These are phyloP conservation scores for Diutina scorzettiae DNA, from an alignment of 1,139 yeast species.

Conservation along the genomic window DNA sequence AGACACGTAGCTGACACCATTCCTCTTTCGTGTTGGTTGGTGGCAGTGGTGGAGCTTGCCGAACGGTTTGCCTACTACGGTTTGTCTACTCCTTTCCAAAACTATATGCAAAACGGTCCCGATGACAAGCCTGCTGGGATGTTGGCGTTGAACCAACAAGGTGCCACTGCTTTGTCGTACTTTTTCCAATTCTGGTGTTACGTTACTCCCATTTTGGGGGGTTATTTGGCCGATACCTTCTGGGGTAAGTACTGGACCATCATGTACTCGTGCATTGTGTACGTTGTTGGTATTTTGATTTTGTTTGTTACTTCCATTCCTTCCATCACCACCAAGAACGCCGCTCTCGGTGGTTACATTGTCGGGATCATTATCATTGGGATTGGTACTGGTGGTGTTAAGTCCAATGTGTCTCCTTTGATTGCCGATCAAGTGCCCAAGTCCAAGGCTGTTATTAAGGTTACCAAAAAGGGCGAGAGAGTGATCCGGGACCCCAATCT, in stretches of 20 bases:
- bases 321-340: constrained; percentile 33
- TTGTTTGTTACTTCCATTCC: constrained; percentile 68
- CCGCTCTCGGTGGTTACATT: constrained; percentile 42
- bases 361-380: constrained; percentile 60
- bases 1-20: constrained; percentile 30
- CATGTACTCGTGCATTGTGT: constrained; percentile 37
- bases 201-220: constrained; percentile 69
- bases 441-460: constrained; percentile 23
- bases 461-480: constrained; percentile 24
- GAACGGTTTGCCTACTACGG: constrained; percentile 80
- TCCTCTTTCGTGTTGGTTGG: constrained; percentile 46
- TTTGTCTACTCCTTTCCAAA: constrained; percentile 61
- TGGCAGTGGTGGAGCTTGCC: constrained; percentile 68
- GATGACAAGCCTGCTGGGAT: constrained; percentile 44
- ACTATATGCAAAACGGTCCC: constrained; percentile 55
- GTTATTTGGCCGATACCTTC: constrained; percentile 62
- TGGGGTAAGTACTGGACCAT: constrained; percentile 67
- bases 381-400: constrained; percentile 73
- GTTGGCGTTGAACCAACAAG: constrained; percentile 20
- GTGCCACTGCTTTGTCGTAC: constrained; percentile 62
- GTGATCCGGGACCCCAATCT: constrained; percentile 30
- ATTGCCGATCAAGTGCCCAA: constrained; percentile 62
- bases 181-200: constrained; percentile 80
- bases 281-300: constrained; percentile 50
- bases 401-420: constrained; percentile 66